Percentiles rank a stretch among this genome's conserved stretches.
These are phyloP conservation scores for Pseudogymnoascus sp. DNA, from an alignment of 2,329 filamentous ascomycete genomes.

Conservation along the genomic window DNA sequence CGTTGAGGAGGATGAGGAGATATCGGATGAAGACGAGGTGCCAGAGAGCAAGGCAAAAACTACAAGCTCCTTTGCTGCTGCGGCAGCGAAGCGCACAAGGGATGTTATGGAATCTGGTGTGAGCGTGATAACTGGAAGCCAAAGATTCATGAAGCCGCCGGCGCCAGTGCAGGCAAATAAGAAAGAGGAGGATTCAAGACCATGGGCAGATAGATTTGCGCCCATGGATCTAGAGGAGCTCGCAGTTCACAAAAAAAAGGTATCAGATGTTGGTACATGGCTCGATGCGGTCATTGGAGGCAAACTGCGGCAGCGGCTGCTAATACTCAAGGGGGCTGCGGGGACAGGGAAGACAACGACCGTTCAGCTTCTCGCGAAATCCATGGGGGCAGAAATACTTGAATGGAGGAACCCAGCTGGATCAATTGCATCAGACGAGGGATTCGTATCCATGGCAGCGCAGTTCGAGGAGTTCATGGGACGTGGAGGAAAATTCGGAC, in stretches of 20 bases:
- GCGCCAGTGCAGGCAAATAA: conserved; percentile 23
- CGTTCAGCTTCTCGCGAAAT: conserved; percentile 65
- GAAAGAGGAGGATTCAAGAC: conserved; percentile 51
- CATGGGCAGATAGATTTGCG: conserved; percentile 82
- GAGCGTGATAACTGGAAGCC: conserved; percentile 33
- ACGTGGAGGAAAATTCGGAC: conserved; percentile 71
- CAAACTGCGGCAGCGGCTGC: conserved; percentile 58
- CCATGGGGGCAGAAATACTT: conserved; percentile 68
- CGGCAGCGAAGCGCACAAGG: conserved; percentile 46
- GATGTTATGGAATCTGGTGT: conserved; percentile 27
- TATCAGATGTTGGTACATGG: conserved; percentile 78
- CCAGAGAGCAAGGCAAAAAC: conserved; percentile 42
- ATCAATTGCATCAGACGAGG: conserved; percentile 45
- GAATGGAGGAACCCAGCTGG: conserved; percentile 85
- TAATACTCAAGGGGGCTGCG: conserved; percentile 83
- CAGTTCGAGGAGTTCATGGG: conserved; percentile 92
- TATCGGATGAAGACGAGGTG: conserved; percentile 55
- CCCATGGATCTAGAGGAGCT: conserved; percentile 72
- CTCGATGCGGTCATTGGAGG: conserved; percentile 66
- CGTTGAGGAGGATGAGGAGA: conserved; percentile 27
- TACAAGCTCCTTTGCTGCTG: conserved; percentile 48
- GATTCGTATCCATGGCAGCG: conserved; percentile 59
- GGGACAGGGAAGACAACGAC: conserved; percentile 93
- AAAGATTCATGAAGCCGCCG: conserved; percentile 44
- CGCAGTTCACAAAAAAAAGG: conserved; percentile 91